Percentiles rank a stretch among this genome's conserved stretches.
Evolutionary conservation across 2,329 filamentous ascomycete species (phyloP).

Genomic region (Venturia oleaginea): DNA sequence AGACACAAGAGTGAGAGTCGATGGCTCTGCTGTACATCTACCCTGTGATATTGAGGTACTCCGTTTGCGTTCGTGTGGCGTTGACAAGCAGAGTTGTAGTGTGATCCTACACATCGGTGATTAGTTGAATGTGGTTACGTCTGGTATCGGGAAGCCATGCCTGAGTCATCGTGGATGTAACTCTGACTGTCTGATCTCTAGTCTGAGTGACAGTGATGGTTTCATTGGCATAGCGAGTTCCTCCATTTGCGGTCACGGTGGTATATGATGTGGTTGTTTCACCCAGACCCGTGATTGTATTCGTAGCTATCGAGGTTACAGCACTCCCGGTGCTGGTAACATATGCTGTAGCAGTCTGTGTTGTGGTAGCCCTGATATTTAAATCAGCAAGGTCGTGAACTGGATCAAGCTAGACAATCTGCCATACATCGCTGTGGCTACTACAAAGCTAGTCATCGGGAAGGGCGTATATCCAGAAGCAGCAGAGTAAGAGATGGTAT

Average conservation of each 20-base stretch:
- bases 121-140: no score
- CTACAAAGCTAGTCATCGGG: not conserved
- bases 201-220: not conserved
- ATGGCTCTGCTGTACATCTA: not conserved
- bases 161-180: not conserved
- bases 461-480: not conserved
- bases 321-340: not conserved
- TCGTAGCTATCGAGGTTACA: not conserved
- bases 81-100: not conserved
- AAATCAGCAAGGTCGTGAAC: not conserved
- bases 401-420: no score
- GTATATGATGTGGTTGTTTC: not conserved
- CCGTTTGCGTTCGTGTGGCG: not conserved
- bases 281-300: not conserved
- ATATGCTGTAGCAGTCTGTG: not conserved
- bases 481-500: constrained; percentile 3
- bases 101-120: not conserved
- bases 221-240: not conserved
- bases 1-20: not conserved
- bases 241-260: not conserved
- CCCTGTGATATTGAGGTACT: not conserved
- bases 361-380: not conserved
- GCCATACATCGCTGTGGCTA: not conserved
- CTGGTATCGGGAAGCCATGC: not conserved
- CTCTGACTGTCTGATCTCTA: no score